phyloP scores from a whole-genome alignment of 1,284 basidiomycete genomes.

The Tilletia caries region DNA sequence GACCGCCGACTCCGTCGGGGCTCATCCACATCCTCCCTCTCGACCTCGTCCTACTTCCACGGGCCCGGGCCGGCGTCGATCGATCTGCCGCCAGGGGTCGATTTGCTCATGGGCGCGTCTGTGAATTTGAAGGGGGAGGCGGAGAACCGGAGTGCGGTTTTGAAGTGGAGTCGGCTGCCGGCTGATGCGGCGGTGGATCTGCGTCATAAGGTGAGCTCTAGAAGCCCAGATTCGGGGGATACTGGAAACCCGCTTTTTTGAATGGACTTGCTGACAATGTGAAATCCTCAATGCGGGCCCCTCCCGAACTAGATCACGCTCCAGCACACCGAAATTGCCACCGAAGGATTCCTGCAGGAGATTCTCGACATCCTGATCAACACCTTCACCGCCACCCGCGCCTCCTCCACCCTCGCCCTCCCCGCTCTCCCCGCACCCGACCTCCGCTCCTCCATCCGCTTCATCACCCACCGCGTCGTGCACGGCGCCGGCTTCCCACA shows the following conservation, averaged over 20 bases:
- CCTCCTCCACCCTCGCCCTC: not conserved
- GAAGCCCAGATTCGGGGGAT: not conserved
- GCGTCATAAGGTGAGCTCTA: conserved; percentile 2
- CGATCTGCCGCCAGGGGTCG: not conserved
- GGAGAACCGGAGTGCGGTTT: not conserved
- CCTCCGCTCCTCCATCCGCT: conserved; percentile 3
- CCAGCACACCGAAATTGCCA: conserved; percentile 6
- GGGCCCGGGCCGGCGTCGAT: not conserved
- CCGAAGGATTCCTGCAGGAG: not conserved
- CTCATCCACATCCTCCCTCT: not conserved
- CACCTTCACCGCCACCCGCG: not conserved
- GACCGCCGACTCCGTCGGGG: not conserved
- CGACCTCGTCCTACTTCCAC: not conserved
- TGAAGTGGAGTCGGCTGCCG: not conserved
- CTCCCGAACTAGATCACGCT: not conserved
- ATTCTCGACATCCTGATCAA: conserved; percentile 2
- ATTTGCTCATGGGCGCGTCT: not conserved
- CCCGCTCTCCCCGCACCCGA: not conserved
- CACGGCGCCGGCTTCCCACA: conserved; percentile 23
- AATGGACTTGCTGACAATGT: not conserved
- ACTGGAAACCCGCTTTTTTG: not conserved
- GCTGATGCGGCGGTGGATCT: not conserved
- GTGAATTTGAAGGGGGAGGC: not conserved
- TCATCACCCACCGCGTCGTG: conserved; percentile 24
- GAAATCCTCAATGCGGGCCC: too few species aligned